A percentile compares a stretch with the other conserved stretches of the same genome.
These are phyloP conservation scores for Apiotrichum sp. DNA, from an alignment of 1,284 basidiomycete species.

Conservation along the genomic window DNA sequence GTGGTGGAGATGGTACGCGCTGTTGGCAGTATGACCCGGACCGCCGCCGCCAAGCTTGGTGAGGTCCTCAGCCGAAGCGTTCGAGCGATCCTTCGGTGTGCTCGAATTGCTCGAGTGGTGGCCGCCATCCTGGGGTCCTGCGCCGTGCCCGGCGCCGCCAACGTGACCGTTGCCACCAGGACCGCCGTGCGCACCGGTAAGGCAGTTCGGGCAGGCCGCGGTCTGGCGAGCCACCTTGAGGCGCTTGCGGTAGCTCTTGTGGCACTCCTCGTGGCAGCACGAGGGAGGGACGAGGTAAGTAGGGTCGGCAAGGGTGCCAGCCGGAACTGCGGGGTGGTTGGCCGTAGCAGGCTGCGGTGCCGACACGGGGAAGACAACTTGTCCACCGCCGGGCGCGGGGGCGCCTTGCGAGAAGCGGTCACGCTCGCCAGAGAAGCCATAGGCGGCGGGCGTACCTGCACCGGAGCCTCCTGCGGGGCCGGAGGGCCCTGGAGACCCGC, in stretches of 20 bases:
- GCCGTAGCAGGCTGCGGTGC: constrained; percentile 44
- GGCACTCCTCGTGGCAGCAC: constrained; percentile 51
- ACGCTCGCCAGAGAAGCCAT: constrained; percentile 40
- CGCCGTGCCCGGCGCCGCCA: constrained; percentile 23
- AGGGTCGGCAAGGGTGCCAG: constrained; percentile 47
- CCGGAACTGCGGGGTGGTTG: constrained; percentile 44
- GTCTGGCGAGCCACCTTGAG: constrained; percentile 48
- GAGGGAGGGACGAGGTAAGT: constrained; percentile 48
- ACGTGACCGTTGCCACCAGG: constrained; percentile 19
- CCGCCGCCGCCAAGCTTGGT: constrained; percentile 23
- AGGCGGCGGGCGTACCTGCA: constrained; percentile 5
- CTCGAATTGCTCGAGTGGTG: constrained; percentile 37
- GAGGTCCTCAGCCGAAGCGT: constrained; percentile 31
- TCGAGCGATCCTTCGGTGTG: constrained; percentile 43
- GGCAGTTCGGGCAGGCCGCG: constrained; percentile 45
- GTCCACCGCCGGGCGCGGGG: constrained; percentile 33
- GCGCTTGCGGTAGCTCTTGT: constrained; percentile 50
- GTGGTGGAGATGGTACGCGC: constrained; percentile 35
- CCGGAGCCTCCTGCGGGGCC: background rate
- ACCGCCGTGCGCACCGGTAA: constrained; percentile 26
- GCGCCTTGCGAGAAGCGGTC: constrained; percentile 36
- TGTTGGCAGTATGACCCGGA: constrained; percentile 5
- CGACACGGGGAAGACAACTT: constrained; percentile 45
- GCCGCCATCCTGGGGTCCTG: constrained; percentile 23
- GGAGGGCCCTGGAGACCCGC: constrained; percentile 56